These are phyloP conservation scores for Arthrinium phaeospermum DNA, from an alignment of 2,329 filamentous ascomycete species.

Conservation along the genomic window DNA sequence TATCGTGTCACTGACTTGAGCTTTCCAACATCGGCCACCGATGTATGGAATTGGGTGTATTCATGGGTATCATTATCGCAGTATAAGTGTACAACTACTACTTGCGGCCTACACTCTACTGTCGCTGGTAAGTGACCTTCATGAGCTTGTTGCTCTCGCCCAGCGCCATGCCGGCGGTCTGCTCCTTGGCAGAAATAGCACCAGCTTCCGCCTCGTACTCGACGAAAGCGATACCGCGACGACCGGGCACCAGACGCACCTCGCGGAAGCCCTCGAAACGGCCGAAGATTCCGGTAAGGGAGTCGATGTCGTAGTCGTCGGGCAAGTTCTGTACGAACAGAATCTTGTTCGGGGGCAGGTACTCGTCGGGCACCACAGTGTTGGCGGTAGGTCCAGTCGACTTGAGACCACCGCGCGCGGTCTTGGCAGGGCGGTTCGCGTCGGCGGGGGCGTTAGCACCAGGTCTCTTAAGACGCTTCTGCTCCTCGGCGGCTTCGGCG, in stretches of 20 bases:
- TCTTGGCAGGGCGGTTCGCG: conserved; percentile 68
- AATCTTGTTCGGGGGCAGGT: conserved; percentile 95
- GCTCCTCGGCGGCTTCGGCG: conserved; percentile 76
- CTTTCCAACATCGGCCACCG: too few species aligned
- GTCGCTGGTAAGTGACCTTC: conserved; percentile 95
- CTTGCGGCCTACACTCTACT: conserved; percentile 53
- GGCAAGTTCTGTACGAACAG: conserved; percentile 93
- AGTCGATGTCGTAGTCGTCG: conserved; percentile 82
- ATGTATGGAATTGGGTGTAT: background rate
- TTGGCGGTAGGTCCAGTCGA: conserved; percentile 70
- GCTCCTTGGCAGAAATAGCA: conserved; percentile 93
- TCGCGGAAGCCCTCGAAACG: conserved; percentile 95
- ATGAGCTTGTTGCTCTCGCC: conserved; percentile 77
- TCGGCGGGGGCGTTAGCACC: conserved; percentile 51
- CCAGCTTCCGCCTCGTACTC: conserved; percentile 92
- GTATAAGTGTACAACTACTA: background rate
- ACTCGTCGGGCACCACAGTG: conserved; percentile 92
- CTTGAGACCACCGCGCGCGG: conserved; percentile 77
- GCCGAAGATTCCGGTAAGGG: conserved; percentile 79
- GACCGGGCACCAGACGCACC: conserved; percentile 84
- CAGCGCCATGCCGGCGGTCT: conserved; percentile 82
- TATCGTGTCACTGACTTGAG: too few species aligned
- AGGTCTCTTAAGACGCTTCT: conserved; percentile 75
- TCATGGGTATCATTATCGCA: conserved; percentile 9
- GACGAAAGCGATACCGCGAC: conserved; percentile 91